phyloP scores from a whole-genome alignment of 352 stramenopile genomes.

The Phytophthora pistaciae region DNA sequence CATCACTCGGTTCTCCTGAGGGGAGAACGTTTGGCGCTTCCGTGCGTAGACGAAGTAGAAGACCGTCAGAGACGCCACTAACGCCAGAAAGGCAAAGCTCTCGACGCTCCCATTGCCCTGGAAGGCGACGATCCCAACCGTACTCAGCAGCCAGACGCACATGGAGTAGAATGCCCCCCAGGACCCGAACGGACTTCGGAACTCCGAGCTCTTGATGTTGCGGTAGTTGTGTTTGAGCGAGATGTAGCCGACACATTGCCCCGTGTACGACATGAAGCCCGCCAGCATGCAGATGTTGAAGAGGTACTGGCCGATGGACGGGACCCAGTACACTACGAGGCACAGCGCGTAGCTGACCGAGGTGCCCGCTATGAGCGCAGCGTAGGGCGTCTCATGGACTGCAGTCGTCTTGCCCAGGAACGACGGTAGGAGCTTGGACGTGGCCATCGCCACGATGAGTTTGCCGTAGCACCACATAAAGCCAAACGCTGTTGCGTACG shows the following conservation, averaged over 20 bases:
- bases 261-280: slow-evolving; percentile 53
- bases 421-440: slow-evolving; percentile 44
- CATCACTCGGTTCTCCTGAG: slow-evolving; percentile 49
- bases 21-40: slow-evolving; percentile 48
- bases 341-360: slow-evolving; percentile 45
- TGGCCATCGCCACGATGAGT: slow-evolving; percentile 58
- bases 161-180: slow-evolving; percentile 42
- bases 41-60: slow-evolving; percentile 53
- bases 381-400: slow-evolving; percentile 27
- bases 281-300: slow-evolving; percentile 49
- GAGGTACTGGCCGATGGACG: slow-evolving; percentile 30
- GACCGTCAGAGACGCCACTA: slow-evolving; percentile 30
- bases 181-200: slow-evolving; percentile 49
- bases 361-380: slow-evolving; percentile 33
- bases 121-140: slow-evolving; percentile 35
- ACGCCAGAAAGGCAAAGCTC: slow-evolving; percentile 19
- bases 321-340: slow-evolving; percentile 38
- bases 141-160: slow-evolving; percentile 36
- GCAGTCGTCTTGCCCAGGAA: slow-evolving; percentile 34
- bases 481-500: slow-evolving; percentile 58
- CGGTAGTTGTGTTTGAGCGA: slow-evolving; percentile 51
- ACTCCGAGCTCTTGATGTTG: slow-evolving; percentile 52
- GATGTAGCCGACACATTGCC: slow-evolving; percentile 55
- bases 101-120: slow-evolving; percentile 41
- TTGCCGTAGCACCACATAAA: slow-evolving; percentile 72